Conservation (phyloP, 352 stramenopile genomes). For the Globisporangium megalacanthum region DNA sequence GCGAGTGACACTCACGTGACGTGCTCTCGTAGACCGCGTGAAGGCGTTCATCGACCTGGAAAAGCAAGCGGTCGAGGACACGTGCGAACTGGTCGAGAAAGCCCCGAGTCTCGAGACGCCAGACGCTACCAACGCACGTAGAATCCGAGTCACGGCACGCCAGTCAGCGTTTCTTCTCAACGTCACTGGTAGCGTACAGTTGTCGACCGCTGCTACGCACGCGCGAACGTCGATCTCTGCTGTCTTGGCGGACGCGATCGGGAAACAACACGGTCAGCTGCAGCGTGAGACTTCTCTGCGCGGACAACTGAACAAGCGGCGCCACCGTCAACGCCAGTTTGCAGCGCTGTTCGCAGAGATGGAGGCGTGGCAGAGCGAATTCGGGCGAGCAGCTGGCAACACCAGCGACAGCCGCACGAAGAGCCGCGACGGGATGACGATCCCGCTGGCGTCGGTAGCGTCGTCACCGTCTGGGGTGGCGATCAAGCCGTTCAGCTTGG, state of each 20-base stretch:
- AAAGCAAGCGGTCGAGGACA: constrained; percentile 25
- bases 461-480: background rate
- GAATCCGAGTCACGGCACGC: background rate
- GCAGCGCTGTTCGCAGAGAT: constrained; percentile 22
- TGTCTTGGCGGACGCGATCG: constrained; percentile 4
- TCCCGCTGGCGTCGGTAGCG: background rate
- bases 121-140: background rate
- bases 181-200: background rate
- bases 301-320: background rate
- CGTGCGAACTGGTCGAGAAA: constrained; percentile 15
- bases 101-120: background rate
- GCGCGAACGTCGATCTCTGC: constrained; percentile 1
- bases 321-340: constrained; percentile 27
- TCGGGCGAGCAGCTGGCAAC: background rate
- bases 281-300: too few species aligned
- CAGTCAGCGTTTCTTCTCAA: constrained; percentile 7
- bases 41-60: constrained; percentile 29
- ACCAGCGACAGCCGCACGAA: background rate
- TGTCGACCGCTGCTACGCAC: background rate
- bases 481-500: constrained; percentile 7
- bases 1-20: background rate
- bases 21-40: constrained; percentile 22
- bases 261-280: background rate
- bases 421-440: background rate
- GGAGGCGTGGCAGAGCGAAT: constrained; percentile 19